Evolutionary conservation across 768 basidiomycete genomes (phyloP).

Genomic region (Kwoniella pini): DNA sequence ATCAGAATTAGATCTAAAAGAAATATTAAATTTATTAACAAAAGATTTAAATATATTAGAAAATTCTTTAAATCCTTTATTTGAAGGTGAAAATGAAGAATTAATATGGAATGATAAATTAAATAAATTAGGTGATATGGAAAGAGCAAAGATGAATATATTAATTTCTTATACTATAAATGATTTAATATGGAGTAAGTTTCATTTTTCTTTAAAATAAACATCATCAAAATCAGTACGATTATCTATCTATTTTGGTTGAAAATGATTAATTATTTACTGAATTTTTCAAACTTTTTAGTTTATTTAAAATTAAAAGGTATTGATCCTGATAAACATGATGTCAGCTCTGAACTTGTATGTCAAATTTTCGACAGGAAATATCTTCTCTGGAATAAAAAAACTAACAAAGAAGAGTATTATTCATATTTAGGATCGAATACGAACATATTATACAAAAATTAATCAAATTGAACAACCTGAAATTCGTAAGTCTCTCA

Average conservation of each 20-base stretch:
- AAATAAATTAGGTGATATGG: constrained; percentile 28
- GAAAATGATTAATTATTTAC: no score
- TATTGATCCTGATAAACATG: constrained; percentile 48
- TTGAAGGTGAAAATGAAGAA: not conserved
- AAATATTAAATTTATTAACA: not conserved
- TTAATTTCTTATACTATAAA: constrained; percentile 51
- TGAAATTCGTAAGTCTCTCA: constrained; percentile 42
- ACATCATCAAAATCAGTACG: no score
- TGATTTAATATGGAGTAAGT: constrained; percentile 55
- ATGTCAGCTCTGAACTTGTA: constrained; percentile 51
- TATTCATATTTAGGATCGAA: constrained; percentile 38
- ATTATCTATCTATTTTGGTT: no score
- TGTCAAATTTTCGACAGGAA: constrained; percentile 2
- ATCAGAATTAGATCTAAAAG: not conserved
- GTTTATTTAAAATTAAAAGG: constrained; percentile 53
- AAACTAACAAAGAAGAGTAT: not conserved
- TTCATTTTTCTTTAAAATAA: no score
- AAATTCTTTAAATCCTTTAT: not conserved
- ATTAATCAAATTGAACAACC: constrained; percentile 46
- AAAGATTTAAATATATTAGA: not conserved
- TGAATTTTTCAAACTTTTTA: constrained; percentile 9
- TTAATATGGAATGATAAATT: constrained; percentile 34
- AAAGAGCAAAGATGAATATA: constrained; percentile 52
- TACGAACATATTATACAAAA: constrained; percentile 52
- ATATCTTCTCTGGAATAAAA: no score